Evolutionary conservation across 192 early-diverging fungal genomes (phyloP), one percentile per base, ranked within the genome.

Genomic region (Podila epicladia): DNA sequence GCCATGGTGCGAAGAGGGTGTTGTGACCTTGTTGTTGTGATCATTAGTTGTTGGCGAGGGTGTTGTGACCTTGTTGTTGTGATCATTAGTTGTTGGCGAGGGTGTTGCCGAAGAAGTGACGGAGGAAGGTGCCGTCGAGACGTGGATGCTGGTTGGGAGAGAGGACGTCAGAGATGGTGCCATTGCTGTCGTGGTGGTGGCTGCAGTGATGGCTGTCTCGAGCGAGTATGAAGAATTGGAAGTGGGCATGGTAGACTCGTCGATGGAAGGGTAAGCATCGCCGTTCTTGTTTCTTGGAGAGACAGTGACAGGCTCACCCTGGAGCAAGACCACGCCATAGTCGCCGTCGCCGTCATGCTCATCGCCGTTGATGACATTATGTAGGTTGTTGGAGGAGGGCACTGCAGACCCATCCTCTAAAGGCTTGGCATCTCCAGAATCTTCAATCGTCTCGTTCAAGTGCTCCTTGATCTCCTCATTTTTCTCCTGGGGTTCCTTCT

Each of bases 261-360:
- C 53, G 0, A 26, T 4, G 1, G 53, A 55, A 19, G 53, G 53
- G 13, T 55, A 22, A 1, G 20, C 53, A 26, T 24, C 22, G 17
- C 64, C 48, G 22, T 38, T 65, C 63, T 20, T 59, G 55, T 5
- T 41, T 9, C 20, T 68, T n/a, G 32, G n/a, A 0, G 67, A 41
- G 32, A 68, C 24, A 3, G 67, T 68, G 12, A 68, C 57, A 8
- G 67, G 33, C 2, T 68, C 67, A 9, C 51, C 35, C 15, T 59
- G 67, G 19, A 68, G 31, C 4, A 68, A 31, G 24, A 53, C 57
- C 3, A 68, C 55, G 17, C 67, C 67, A 28, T 68, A 68, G 37
- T 68, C 67, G 17, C 57, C 67, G 26, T 68, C 67, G 22, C 53
- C 55, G 55, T 68, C 67, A 8, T 58, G 57, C 28, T 68, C 32